Evolutionary conservation across 2,329 filamentous ascomycete genomes (phyloP).

Genomic region (Claviceps digitariae): DNA sequence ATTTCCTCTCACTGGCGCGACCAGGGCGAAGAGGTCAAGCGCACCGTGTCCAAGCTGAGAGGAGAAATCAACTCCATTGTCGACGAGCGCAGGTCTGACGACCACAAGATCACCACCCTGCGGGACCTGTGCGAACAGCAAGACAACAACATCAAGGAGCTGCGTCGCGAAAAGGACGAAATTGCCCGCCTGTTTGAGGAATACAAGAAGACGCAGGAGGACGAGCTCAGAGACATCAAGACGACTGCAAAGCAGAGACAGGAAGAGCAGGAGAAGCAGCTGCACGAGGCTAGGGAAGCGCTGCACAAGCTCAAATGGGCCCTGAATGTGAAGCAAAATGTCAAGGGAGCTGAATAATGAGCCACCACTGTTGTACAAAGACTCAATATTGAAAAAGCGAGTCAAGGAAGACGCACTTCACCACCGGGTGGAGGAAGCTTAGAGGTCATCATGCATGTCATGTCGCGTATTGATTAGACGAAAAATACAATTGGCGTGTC

Average conservation of each 20-base stretch:
- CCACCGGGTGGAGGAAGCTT: too few species aligned
- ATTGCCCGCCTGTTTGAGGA: conserved; percentile 46
- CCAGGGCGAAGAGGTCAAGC: conserved; percentile 47
- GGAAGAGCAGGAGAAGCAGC: conserved; percentile 42
- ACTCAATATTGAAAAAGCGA: not conserved
- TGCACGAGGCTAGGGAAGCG: conserved; percentile 46
- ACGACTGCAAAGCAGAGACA: conserved; percentile 42
- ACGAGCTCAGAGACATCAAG: conserved; percentile 46
- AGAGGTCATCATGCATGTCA: too few species aligned
- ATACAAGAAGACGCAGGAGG: conserved; percentile 52
- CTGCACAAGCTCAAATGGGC: conserved; percentile 61
- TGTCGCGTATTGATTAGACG: too few species aligned
- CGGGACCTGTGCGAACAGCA: conserved; percentile 62
- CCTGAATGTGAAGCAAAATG: conserved; percentile 50
- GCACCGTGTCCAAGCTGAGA: conserved; percentile 33
- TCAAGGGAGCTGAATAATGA: conserved; percentile 42
- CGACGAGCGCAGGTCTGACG: conserved; percentile 43
- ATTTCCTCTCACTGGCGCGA: conserved; percentile 55
- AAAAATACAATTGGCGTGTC: too few species aligned
- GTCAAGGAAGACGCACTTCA: too few species aligned
- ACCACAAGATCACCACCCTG: conserved; percentile 49
- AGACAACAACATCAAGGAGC: conserved; percentile 50
- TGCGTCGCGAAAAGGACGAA: conserved; percentile 47
- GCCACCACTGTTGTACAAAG: too few species aligned
- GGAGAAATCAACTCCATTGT: conserved; percentile 41